Evolutionary conservation across 352 stramenopile genomes (phyloP).

Genomic region (Pythium phragmitis): DNA sequence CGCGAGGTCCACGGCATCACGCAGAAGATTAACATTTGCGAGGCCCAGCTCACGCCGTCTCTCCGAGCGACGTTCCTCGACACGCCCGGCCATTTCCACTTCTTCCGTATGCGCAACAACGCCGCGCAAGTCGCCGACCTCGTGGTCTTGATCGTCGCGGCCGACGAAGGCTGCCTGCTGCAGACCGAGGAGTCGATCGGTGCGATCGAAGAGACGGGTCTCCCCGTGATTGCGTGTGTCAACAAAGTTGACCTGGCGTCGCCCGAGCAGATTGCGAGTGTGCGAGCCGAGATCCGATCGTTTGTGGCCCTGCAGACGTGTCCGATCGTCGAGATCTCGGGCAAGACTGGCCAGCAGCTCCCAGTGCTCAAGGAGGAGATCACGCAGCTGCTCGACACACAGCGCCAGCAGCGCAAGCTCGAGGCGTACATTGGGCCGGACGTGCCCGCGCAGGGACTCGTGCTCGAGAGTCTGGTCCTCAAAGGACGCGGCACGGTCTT

Average conservation of each 20-base stretch:
- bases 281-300: constrained; percentile 61
- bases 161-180: constrained; percentile 97
- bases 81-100: constrained; percentile 99
- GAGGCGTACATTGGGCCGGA: constrained; percentile 39
- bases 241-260: constrained; percentile 86
- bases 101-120: constrained; percentile 97
- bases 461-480: constrained; percentile 69
- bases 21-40: constrained; percentile 97
- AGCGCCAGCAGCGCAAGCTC: constrained; percentile 35
- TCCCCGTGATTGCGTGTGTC: constrained; percentile 80
- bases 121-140: constrained; percentile 98
- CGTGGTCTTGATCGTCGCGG: constrained; percentile 96
- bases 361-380: constrained; percentile 50
- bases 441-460: constrained; percentile 51
- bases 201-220: constrained; percentile 68
- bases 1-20: constrained; percentile 98
- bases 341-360: constrained; percentile 55
- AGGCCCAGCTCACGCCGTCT: constrained; percentile 84
- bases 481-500: constrained; percentile 71
- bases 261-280: constrained; percentile 36
- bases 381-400: constrained; percentile 31
- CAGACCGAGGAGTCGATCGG: constrained; percentile 98
- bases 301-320: constrained; percentile 81
- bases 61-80: constrained; percentile 96
- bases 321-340: constrained; percentile 78